Base-by-base conservation (phyloP, 2,329 filamentous ascomycete genomes). In the Mollisiaceae sp. region DNA sequence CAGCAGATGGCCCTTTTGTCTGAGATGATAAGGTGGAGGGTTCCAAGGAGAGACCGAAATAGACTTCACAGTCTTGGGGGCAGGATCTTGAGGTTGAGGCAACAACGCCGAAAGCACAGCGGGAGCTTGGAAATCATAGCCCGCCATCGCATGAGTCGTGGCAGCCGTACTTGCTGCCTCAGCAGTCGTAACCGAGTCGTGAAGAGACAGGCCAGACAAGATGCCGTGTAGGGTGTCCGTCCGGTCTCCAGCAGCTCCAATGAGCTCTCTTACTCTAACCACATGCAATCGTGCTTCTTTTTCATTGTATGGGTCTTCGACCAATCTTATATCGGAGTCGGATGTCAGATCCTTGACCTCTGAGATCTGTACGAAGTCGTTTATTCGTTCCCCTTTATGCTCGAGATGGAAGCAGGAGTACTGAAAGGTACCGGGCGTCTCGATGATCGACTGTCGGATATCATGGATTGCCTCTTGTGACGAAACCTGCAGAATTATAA, bases 341-440 rank as follows among this genome's bases (percentile, higher is more conserved):
- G 90, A 80, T 61, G 87, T 86, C 63, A 99, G 86, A 64, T 87
- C 93, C 57, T 91, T 85, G 63, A 99, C 91, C 77, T 99, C 94
- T 62, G 92, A 93, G 68, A 99, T 86, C 77, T 96, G 91, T 66
- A 96, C 86, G 74, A 95, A 98, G 79, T 99, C 95, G 79, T 98
- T 98, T 84, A 99, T 90, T 70, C 91, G 91, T 79, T 91, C 83
- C 72, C 93, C 92, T 66, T 92, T 89, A 81, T 94, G 89, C 81
- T 98, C 94, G 74, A 99, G 89, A 81, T 99, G 95, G 83, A 99
- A 99, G 84, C 95, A 99, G 61, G 95, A 97, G 82, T 97, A 97
- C 79, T 97, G 93, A 81, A 97, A 95, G 60, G 94, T 96, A 66
- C 90, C 86, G 5, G 95, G 95, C 59, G 93, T 86, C 80, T 99